phyloP scores from a whole-genome alignment of 1,284 basidiomycete genomes.

The Spongispora temasekensis region DNA sequence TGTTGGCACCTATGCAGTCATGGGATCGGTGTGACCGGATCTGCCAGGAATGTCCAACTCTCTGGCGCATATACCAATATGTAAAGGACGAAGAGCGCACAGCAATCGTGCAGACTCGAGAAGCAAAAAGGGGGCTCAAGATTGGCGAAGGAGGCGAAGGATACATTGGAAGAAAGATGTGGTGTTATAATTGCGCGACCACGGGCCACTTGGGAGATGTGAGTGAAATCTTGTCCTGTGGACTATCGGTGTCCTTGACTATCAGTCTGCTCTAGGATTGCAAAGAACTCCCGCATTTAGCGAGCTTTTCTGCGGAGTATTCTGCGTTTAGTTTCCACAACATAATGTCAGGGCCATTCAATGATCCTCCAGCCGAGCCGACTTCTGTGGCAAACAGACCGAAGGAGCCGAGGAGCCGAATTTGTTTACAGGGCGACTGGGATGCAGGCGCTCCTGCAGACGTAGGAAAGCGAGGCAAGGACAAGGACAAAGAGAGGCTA shows the following conservation, averaged over 20 bases:
- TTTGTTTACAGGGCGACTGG: constrained; percentile 42
- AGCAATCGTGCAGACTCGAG: constrained; percentile 49
- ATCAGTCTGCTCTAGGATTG: constrained; percentile 62
- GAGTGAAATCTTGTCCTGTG: constrained; percentile 34
- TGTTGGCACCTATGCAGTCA: constrained; percentile 27
- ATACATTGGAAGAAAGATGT: constrained; percentile 69
- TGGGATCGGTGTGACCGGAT: not conserved
- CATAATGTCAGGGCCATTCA: constrained; percentile 74
- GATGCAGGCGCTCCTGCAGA: constrained; percentile 51
- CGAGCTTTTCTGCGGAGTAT: constrained; percentile 54
- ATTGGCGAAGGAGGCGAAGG: constrained; percentile 78
- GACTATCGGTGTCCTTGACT: not conserved
- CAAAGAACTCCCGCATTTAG: constrained; percentile 48
- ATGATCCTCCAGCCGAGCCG: constrained; percentile 40
- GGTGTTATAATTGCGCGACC: constrained; percentile 89
- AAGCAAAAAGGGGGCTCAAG: constrained; percentile 46
- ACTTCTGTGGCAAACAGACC: constrained; percentile 14
- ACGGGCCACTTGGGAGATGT: constrained; percentile 88
- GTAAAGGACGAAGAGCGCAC: constrained; percentile 57
- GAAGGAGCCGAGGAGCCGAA: constrained; percentile 13
- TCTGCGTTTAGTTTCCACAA: constrained; percentile 80
- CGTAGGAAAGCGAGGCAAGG: constrained; percentile 64
- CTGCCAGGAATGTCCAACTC: constrained; percentile 77
- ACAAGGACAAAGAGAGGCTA: constrained; percentile 59
- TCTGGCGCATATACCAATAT: constrained; percentile 89